Base-by-base conservation (phyloP, 2,329 filamentous ascomycete genomes). In the Fusarium miscanthi region DNA sequence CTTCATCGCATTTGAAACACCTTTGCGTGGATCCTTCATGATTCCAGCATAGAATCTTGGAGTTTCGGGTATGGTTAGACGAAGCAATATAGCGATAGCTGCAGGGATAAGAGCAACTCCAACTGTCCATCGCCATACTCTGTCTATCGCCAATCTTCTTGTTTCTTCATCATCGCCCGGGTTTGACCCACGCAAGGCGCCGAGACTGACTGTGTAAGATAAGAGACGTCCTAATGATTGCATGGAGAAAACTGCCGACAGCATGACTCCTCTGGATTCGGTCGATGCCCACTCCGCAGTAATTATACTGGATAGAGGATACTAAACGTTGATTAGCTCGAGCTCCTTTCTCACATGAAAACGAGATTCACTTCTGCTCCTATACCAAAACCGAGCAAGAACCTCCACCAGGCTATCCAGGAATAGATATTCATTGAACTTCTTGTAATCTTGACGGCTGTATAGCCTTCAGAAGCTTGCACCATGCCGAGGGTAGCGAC, bases 391-490 rank as follows among this genome's bases (percentile, higher is more conserved):
- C 67, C 67, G 14, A 70, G 56, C 6, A 63, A 21, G 10, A 63
- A 59, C 8, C 67, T 49, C 63, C 63, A 70, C 64, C 64, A 70
- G 7, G 67, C 45, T 33, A 70, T 48, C 67, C 67, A 70, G 3
- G 67, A 49, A 46, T 70, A 70, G n/a, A 69, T 69, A n/a, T 46
- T 31, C 66, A 69, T 69, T 14, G 66, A 59, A 21, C 53, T 27
- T 1, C 37, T n/a, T 41, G 49, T 33, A 5, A 23, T 41, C 3
- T 43, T 31, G 21, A 16, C 14, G n/a, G 31, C 19, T 31, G 66
- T 66, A 25, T 41, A 52, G 5, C 66, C 66, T 21, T 63, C 58
- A 5, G 63, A 66, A 12, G 66, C 52, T 38, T 69, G 66, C 6
- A 67, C 63, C 51, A 69, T 63, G 17, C 66, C 66, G 31, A 69